phyloP scores from a whole-genome alignment of 2,329 filamentous ascomycete genomes.

The Trichoderma semiorbis region DNA sequence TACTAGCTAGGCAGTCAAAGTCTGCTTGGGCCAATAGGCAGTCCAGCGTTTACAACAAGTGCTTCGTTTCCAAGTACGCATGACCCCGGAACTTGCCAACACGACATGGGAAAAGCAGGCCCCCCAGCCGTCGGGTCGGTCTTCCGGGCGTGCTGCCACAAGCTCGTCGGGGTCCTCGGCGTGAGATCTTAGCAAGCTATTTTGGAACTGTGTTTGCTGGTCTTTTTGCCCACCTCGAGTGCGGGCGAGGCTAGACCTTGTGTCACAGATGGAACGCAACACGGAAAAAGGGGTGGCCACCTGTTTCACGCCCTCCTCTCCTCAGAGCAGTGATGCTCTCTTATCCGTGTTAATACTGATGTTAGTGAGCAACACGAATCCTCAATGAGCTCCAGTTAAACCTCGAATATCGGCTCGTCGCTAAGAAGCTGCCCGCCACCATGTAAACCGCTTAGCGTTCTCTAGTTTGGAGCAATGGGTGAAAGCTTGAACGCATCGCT shows the following conservation, averaged over 20 bases:
- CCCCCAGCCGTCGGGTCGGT: background rate
- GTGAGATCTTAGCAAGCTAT: background rate
- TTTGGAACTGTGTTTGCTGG: background rate
- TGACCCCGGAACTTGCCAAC: background rate
- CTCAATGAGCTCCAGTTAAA: background rate
- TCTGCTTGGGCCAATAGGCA: background rate
- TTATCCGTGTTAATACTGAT: background rate
- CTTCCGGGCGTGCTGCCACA: background rate
- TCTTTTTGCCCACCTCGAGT: background rate
- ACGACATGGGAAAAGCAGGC: background rate
- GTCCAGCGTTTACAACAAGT: background rate
- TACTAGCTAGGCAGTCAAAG: background rate
- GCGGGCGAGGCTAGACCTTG: background rate
- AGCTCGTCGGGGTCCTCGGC: background rate
- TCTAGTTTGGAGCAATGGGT: background rate
- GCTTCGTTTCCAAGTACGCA: background rate
- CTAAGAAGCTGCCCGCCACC: background rate
- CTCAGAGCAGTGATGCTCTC: background rate
- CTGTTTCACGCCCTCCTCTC: background rate
- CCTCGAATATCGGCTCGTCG: conserved; percentile 1
- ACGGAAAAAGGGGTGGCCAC: background rate
- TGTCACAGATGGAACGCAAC: background rate
- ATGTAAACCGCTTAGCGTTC: background rate
- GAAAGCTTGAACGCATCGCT: background rate
- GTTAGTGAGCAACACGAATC: background rate